Percentiles rank a stretch among this genome's conserved stretches.
Evolutionary conservation across 176 grass and related monocot species (phyloP).

Genomic region (Panicum miliaceum): DNA sequence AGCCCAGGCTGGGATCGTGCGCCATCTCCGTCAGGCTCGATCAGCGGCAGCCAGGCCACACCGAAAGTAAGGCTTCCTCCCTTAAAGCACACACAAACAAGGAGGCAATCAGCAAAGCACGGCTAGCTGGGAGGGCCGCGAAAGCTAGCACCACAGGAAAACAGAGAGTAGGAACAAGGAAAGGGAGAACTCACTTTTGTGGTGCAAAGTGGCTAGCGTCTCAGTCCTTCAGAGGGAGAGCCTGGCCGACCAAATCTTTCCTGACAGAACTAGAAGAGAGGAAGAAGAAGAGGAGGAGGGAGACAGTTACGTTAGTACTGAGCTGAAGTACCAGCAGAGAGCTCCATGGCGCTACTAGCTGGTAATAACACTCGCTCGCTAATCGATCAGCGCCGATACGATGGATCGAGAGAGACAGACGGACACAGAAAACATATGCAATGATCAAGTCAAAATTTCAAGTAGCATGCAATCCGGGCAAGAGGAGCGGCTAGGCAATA

Average conservation of each 20-base stretch:
- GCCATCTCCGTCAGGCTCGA: constrained; percentile 44
- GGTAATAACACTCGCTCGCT: too few species aligned
- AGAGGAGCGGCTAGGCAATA: constrained; percentile 8
- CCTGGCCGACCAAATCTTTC: constrained; percentile 51
- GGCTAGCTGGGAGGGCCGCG: not conserved
- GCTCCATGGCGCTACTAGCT: constrained; percentile 11
- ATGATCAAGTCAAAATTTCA: not conserved
- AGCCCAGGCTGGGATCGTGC: constrained; percentile 61
- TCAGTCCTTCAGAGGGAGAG: constrained; percentile 15
- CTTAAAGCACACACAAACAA: constrained; percentile 11
- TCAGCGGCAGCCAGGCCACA: not conserved
- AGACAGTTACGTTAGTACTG: constrained; percentile 17
- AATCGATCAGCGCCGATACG: not conserved
- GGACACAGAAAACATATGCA: not conserved
- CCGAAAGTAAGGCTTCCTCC: not conserved
- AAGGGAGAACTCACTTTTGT: constrained; percentile 41
- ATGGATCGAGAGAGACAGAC: not conserved
- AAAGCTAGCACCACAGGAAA: not conserved
- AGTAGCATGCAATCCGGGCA: not conserved
- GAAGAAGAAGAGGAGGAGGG: not conserved
- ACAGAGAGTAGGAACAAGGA: not conserved
- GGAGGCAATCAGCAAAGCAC: not conserved
- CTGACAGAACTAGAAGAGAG: constrained; percentile 2
- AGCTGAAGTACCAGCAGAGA: not conserved
- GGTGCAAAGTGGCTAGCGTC: constrained; percentile 26